Evolutionary conservation across 2,329 filamentous ascomycete genomes (phyloP).

Genomic region (Arthrobotrys conoides): DNA sequence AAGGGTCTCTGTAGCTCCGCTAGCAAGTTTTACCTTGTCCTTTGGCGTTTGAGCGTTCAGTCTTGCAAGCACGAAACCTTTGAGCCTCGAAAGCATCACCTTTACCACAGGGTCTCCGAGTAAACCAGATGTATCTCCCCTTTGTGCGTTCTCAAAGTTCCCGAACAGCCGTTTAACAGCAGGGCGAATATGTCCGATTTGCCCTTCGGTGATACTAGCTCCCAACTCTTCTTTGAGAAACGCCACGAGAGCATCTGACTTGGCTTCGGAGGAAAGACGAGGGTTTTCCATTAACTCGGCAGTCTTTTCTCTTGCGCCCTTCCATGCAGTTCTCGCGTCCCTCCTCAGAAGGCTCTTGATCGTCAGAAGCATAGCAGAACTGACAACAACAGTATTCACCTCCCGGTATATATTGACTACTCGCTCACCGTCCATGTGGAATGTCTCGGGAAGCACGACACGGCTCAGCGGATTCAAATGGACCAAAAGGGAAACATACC

Average conservation of each 20-base stretch:
- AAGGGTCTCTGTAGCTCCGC: conserved; percentile 62
- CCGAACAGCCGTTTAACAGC: conserved; percentile 58
- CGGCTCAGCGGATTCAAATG: conserved; percentile 73
- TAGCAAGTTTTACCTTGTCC: conserved; percentile 62
- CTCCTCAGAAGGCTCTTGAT: conserved; percentile 87
- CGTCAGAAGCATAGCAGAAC: conserved; percentile 81
- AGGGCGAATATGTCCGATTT: conserved; percentile 61
- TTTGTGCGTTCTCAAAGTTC: conserved; percentile 54
- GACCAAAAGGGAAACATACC: conserved; percentile 82
- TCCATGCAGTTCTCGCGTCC: conserved; percentile 83
- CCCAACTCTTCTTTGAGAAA: conserved; percentile 49
- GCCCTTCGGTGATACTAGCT: conserved; percentile 46
- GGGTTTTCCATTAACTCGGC: conserved; percentile 42
- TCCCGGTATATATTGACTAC: conserved; percentile 73
- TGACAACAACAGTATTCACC: conserved; percentile 77
- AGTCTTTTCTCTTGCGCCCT: conserved; percentile 67
- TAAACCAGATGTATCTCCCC: conserved; percentile 52
- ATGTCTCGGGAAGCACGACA: conserved; percentile 78
- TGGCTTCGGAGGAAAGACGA: conserved; percentile 26
- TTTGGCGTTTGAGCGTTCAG: conserved; percentile 62
- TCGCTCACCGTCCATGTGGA: conserved; percentile 77
- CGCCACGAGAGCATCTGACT: conserved; percentile 32
- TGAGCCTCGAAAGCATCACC: conserved; percentile 62
- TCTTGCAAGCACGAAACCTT: conserved; percentile 61
- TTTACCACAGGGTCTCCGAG: conserved; percentile 62